Evolutionary conservation across 2,329 filamentous ascomycete species (phyloP).

Genomic region (Fonsecaea multimorphosa): DNA sequence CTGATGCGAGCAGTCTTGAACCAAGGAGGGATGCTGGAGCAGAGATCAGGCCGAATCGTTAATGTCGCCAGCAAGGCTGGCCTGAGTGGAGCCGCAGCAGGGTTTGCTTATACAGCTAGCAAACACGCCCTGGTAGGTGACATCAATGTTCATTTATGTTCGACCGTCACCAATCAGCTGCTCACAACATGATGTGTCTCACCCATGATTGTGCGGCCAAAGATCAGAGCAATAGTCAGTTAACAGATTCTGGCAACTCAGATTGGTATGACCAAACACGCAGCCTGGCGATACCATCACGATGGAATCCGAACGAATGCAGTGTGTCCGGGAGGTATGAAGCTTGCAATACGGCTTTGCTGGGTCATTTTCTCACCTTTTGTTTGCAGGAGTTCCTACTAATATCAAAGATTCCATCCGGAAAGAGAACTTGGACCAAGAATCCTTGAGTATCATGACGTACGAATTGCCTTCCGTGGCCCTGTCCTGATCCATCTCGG

Average conservation of each 20-base stretch:
- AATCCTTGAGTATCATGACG: neutral
- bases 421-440: neutral
- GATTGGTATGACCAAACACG: conserved; percentile 60
- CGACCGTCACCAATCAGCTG: neutral
- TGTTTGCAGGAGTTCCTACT: conserved; percentile 5
- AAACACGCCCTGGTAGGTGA: conserved; percentile 61
- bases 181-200: neutral
- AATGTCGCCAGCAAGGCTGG: conserved; percentile 52
- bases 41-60: conserved; percentile 44
- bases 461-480: neutral
- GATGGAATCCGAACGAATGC: conserved; percentile 61
- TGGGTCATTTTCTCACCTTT: neutral
- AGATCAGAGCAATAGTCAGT: neutral
- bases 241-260: neutral
- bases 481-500: neutral
- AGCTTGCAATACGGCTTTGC: neutral
- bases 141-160: conserved; percentile 38
- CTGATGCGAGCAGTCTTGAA: conserved; percentile 54
- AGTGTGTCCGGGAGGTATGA: conserved; percentile 59
- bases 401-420: conserved; percentile 4
- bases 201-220: neutral
- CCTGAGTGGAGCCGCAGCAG: conserved; percentile 43
- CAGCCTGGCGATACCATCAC: conserved; percentile 61
- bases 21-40: neutral
- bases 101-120: conserved; percentile 59